These are phyloP conservation scores for Helotiales sp. DNA, from an alignment of 2,329 filamentous ascomycete genomes.

Conservation along the genomic window DNA sequence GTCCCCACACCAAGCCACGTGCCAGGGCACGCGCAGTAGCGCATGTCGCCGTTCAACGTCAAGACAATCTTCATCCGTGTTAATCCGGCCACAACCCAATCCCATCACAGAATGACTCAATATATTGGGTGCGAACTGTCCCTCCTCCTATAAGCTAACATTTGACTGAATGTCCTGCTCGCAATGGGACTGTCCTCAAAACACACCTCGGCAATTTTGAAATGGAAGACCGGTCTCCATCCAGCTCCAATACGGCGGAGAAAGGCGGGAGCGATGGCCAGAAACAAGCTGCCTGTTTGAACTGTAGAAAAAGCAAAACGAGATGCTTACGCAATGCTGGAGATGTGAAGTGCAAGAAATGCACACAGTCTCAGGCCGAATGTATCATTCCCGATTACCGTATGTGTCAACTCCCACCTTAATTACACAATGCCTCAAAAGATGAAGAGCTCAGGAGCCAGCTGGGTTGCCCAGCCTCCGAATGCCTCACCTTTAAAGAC, in stretches of 20 bases:
- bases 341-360: slow-evolving; percentile 59
- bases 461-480: too few relatives aligned
- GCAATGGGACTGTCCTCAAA: slow-evolving; percentile 3
- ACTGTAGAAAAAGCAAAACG: slow-evolving; percentile 67
- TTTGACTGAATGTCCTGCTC: neutral
- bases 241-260: slow-evolving; percentile 24
- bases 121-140: neutral
- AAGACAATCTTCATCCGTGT: neutral
- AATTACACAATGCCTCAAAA: too few relatives aligned
- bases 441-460: too few relatives aligned
- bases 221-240: slow-evolving; percentile 24
- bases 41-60: too few relatives aligned
- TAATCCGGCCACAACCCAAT: neutral
- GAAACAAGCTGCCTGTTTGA: slow-evolving; percentile 56
- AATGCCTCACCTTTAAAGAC: too few relatives aligned
- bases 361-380: slow-evolving; percentile 55
- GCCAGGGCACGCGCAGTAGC: too few relatives aligned
- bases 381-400: slow-evolving; percentile 74
- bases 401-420: too few relatives aligned
- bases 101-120: neutral
- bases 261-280: slow-evolving; percentile 14
- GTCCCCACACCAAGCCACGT: too few relatives aligned
- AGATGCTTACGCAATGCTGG: slow-evolving; percentile 59
- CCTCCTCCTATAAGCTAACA: neutral
- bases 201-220: slow-evolving; percentile 2